Percentiles rank a stretch among this genome's conserved stretches.
These are phyloP conservation scores for Sisymbrium irio DNA, from an alignment of 345 rosid species.

Conservation along the genomic window DNA sequence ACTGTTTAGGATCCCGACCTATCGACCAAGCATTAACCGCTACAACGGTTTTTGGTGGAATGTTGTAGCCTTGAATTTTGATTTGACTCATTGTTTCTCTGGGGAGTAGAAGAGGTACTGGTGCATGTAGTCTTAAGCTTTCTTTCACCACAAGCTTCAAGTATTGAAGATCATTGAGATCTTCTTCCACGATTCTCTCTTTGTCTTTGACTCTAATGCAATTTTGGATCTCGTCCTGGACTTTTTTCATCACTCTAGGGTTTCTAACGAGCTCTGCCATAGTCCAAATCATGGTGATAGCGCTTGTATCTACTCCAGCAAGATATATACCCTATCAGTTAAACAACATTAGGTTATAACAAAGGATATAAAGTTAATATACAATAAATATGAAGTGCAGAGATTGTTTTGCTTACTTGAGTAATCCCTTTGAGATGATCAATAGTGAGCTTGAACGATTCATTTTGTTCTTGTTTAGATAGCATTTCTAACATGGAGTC, in stretches of 20 bases:
- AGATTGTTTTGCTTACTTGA: too few relatives aligned
- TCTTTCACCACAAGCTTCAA: conserved; percentile 47
- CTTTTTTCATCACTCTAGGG: conserved; percentile 21
- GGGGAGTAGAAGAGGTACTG: conserved; percentile 41
- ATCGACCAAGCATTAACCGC: conserved; percentile 43
- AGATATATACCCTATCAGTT: conserved; percentile 34
- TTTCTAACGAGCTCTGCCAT: conserved; percentile 14
- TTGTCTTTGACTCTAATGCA: neutral
- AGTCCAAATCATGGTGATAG: neutral
- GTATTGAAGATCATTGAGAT: conserved; percentile 36
- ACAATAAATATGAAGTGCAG: too few relatives aligned
- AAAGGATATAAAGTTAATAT: too few relatives aligned
- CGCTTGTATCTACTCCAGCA: conserved; percentile 35
- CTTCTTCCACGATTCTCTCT: conserved; percentile 24
- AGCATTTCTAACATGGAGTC: too few relatives aligned
- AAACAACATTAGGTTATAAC: too few relatives aligned
- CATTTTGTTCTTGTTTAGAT: too few relatives aligned
- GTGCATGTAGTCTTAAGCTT: conserved; percentile 49
- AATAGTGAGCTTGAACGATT: conserved; percentile 23
- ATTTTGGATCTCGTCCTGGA: conserved; percentile 2
- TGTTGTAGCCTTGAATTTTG: conserved; percentile 41
- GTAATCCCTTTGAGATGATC: conserved; percentile 40
- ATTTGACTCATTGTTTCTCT: conserved; percentile 35
- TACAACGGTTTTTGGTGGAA: conserved; percentile 31
- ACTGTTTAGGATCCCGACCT: conserved; percentile 40